These are phyloP conservation scores for Craspedostauros australis DNA, from an alignment of 108 stramenopile species.

Conservation along the genomic window DNA sequence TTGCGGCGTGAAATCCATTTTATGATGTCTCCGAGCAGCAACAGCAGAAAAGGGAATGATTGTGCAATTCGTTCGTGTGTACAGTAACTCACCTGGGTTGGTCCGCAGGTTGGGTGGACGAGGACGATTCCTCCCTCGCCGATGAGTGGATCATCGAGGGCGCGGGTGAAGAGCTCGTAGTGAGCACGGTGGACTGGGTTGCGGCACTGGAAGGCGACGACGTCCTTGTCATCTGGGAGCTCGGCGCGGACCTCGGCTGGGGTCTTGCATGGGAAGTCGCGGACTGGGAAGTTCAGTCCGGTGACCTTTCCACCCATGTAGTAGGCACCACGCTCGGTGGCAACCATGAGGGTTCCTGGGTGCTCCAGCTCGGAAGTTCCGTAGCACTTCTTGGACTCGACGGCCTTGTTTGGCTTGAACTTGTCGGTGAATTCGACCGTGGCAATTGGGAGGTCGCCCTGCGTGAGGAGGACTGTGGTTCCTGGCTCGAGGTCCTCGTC, in stretches of 20 bases:
- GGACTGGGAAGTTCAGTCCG: slow-evolving; percentile 92
- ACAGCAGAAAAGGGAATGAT: no score
- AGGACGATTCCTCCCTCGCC: slow-evolving; percentile 89
- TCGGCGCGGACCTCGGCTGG: slow-evolving; percentile 91
- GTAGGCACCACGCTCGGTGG: slow-evolving; percentile 94
- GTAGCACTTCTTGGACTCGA: slow-evolving; percentile 93
- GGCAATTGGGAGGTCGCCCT: slow-evolving; percentile 90
- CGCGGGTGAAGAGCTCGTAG: slow-evolving; percentile 99
- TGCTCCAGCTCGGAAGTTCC: slow-evolving; percentile 96
- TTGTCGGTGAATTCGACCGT: slow-evolving; percentile 93
- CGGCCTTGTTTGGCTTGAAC: slow-evolving; percentile 89
- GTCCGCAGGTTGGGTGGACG: slow-evolving; percentile 98
- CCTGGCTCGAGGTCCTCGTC: slow-evolving; percentile 86
- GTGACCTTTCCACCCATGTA: slow-evolving; percentile 98
- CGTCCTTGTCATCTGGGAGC: slow-evolving; percentile 92
- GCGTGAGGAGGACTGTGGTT: slow-evolving; percentile 89
- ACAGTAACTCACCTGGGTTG: slow-evolving; percentile 83
- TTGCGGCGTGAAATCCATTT: no score
- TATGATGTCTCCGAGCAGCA: no score
- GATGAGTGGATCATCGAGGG: slow-evolving; percentile 90
- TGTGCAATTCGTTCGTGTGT: no score
- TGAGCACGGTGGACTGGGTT: slow-evolving; percentile 99
- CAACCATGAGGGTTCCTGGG: slow-evolving; percentile 96
- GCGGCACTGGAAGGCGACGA: slow-evolving; percentile 99
- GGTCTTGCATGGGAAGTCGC: slow-evolving; percentile 97